Evolutionary conservation across 495 filamentous ascomycete genomes (phyloP), one percentile per base, ranked within the genome.

Genomic region (Bathelium albidoporum): DNA sequence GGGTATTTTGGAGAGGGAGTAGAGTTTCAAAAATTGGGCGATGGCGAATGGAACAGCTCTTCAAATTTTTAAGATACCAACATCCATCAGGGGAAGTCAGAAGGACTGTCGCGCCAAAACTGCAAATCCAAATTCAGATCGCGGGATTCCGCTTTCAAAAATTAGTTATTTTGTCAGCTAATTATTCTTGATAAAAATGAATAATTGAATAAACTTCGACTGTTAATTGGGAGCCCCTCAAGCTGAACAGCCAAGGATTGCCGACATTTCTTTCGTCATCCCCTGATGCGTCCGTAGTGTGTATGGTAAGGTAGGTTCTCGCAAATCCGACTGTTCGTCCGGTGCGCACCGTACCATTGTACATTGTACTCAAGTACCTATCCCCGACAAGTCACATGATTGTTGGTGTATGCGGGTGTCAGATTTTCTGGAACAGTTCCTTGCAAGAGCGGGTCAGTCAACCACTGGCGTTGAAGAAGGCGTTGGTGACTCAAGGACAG

Each of bases 1-100:
- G 95, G 95, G 4, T 97, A 96, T 68, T 98, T 98, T 76, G 90
- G 87, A 1, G 89, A 95, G 67, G 93, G 90, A 0, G 89, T 96
- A 28, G 93, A 97, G 72, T 97, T 97, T 70, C 79, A 87, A 60
- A 79, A 74, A 45, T 82, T 77, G 4, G 86, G 83, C 14, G 81
- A 83, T 32, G 77, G 68, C 1, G 74, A 70, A 10, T 96, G 91
- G 91, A 84, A 73, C 44, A 75, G 79, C 44, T 65, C 80, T 16
- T 82, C 81, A 20, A 78, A 77, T 61, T 92, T 91, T 43, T 68
- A 9, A 32, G 58, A 55, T 66, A n/a, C 32, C 5, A 31, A 59
- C n/a, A n/a, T n/a, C 7, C 18, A 59, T 11, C 14, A 4, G 55
- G 22, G 26, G n/a, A 55, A 7, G 49, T 55, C 34, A 14, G n/a